Evolutionary conservation across 1,284 basidiomycete genomes (phyloP).

Genomic region (Ceratobasidium sp.): DNA sequence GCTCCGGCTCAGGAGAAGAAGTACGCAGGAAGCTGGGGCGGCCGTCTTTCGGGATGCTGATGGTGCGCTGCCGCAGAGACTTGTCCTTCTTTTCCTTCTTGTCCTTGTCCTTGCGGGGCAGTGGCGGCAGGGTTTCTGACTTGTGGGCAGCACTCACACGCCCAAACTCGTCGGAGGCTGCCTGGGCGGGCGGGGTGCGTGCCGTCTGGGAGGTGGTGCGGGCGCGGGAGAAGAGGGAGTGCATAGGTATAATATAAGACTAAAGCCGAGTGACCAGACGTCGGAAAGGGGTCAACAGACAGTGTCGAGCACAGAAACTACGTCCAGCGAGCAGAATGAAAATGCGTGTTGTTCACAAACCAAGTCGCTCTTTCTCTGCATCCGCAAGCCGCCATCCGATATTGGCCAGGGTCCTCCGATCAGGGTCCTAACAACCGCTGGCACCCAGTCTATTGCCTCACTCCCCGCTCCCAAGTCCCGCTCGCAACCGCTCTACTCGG

Average conservation of each 20-base stretch:
- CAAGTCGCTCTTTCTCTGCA: constrained; percentile 14
- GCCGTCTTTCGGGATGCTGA: constrained; percentile 39
- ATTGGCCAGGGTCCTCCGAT: constrained; percentile 18
- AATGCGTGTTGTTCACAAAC: neutral
- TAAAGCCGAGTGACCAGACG: constrained; percentile 27
- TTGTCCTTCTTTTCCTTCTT: constrained; percentile 62
- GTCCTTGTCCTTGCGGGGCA: constrained; percentile 59
- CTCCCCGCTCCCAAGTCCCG: too few species aligned
- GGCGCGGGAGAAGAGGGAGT: constrained; percentile 36
- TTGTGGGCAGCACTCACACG: constrained; percentile 60
- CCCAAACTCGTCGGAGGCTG: constrained; percentile 71
- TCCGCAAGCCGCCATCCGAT: constrained; percentile 5
- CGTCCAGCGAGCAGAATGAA: constrained; percentile 35
- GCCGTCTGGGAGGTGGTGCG: constrained; percentile 36
- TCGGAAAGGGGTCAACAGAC: neutral
- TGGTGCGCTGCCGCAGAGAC: constrained; percentile 52
- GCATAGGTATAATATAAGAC: constrained; percentile 12
- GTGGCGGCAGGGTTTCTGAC: constrained; percentile 55
- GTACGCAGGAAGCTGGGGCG: constrained; percentile 31
- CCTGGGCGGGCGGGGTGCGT: constrained; percentile 5
- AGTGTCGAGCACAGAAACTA: neutral
- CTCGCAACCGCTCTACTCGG: too few species aligned
- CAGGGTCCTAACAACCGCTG: constrained; percentile 34
- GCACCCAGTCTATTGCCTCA: neutral
- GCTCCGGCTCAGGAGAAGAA: constrained; percentile 26